Base-by-base conservation (phyloP, 495 filamentous ascomycete genomes). In the Aspergillus carlsbadensis region DNA sequence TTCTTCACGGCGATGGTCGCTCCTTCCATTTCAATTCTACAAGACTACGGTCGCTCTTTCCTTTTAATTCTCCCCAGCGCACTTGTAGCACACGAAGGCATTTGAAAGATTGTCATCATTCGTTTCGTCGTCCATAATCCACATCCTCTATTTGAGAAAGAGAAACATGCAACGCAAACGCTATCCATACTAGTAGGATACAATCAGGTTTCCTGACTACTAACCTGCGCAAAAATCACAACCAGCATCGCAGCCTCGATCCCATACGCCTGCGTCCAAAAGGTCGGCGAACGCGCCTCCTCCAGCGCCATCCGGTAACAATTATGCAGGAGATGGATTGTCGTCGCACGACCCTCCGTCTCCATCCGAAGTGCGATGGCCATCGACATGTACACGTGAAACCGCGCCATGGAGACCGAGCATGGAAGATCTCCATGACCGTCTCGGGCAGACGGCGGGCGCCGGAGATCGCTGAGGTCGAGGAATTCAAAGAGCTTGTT, bases 361-460 rank as follows among this genome's bases (percentile, higher is more conserved):
- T 59, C 50, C 34, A 59, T 37, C n/a, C 47, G 17, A n/a, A 63
- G 36, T 7, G 34, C 56, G n/a, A 57, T 39, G 7, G 60, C 60
- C 56, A 63, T 63, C 0, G 60, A 56, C 60, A 63, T 59, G 46
- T 56, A 57, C 6, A 63, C 60, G 13, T 59, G 60, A 17, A 59
- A 63, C n/a, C 46, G 44, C 1, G 60, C 60, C 56, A 63, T 56
- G 0, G 60, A 53, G 4, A 26, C 18, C 0, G 52, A 18, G 21
- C 45, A 59, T 6, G 59, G 2, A 3, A 10, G 18, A 1, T 56
- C 37, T n/a, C n/a, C n/a, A n/a, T n/a, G n/a, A n/a, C n/a, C n/a
- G n/a, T n/a, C n/a, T n/a, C n/a, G n/a, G n/a, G n/a, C n/a, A n/a
- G n/a, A 22, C 3, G 34, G 34, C 1, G 11, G 15, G 11, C n/a